These are phyloP conservation scores for Albifimbria verrucaria DNA, from an alignment of 2,329 filamentous ascomycete species.

Conservation along the genomic window DNA sequence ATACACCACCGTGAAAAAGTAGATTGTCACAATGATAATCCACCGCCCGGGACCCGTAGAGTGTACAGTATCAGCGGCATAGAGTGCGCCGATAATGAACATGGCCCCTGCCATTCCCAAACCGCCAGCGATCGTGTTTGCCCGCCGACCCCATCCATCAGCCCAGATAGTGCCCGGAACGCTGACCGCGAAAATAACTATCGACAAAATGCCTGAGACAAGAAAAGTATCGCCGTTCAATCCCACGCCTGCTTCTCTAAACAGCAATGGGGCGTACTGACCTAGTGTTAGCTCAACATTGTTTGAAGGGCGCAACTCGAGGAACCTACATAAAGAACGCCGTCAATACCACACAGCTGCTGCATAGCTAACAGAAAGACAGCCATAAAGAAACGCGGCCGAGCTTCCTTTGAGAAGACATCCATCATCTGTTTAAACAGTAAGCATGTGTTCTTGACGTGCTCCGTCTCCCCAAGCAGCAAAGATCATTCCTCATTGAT, in stretches of 20 bases:
- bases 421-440: not conserved
- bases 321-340: conserved; percentile 51
- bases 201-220: conserved; percentile 56
- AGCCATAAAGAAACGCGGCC: conserved; percentile 34
- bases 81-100: conserved; percentile 50
- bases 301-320: too few relatives aligned
- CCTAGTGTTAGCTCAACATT: not conserved
- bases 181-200: conserved; percentile 52
- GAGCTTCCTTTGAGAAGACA: not conserved
- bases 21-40: conserved; percentile 50
- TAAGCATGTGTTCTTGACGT: too few relatives aligned
- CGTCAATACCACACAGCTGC: conserved; percentile 60
- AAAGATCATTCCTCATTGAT: too few relatives aligned
- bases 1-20: conserved; percentile 44
- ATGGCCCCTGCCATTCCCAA: conserved; percentile 47
- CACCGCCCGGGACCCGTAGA: conserved; percentile 38
- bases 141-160: conserved; percentile 54
- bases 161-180: conserved; percentile 52
- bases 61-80: conserved; percentile 38
- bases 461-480: too few relatives aligned
- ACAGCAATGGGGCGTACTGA: conserved; percentile 55
- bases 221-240: conserved; percentile 51
- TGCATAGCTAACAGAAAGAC: conserved; percentile 57
- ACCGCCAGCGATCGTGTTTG: conserved; percentile 51
- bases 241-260: conserved; percentile 55